Conservation (phyloP, 1,284 basidiomycete species). For the Baeospora myosura region DNA sequence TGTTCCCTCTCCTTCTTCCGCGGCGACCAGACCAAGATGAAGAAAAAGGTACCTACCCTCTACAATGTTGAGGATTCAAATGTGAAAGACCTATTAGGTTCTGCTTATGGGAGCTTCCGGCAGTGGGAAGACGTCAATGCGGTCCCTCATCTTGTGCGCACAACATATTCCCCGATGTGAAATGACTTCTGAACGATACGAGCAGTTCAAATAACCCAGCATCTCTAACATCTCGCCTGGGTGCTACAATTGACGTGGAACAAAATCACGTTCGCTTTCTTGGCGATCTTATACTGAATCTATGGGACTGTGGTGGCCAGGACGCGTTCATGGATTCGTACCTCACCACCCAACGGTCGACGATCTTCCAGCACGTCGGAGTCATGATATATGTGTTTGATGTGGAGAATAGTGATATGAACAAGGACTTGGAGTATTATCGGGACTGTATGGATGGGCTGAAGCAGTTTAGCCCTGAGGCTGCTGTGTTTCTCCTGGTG, state of each 20-base stretch:
- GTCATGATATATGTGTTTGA: conserved; percentile 99
- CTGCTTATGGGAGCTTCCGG: conserved; percentile 93
- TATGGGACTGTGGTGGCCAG: conserved; percentile 99
- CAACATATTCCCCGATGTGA: conserved; percentile 8
- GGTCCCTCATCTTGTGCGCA: conserved; percentile 94
- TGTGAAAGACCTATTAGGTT: no score
- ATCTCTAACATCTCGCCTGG: conserved; percentile 83
- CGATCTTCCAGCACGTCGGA: conserved; percentile 93
- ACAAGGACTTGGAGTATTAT: conserved; percentile 82
- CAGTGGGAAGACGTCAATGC: conserved; percentile 93
- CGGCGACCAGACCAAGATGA: no score
- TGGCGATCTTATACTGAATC: conserved; percentile 86
- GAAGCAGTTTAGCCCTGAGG: conserved; percentile 69
- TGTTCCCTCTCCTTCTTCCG: no score
- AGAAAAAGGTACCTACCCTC: no score
- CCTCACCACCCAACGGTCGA: conserved; percentile 81
- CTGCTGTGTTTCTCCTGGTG: conserved; percentile 84
- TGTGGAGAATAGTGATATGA: conserved; percentile 68
- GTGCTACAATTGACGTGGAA: conserved; percentile 96
- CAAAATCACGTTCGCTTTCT: conserved; percentile 96
- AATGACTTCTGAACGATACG: conserved; percentile 6
- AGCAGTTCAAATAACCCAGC: conserved; percentile 89
- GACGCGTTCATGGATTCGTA: conserved; percentile 97
- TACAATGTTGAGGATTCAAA: no score
- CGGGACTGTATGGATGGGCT: conserved; percentile 79